Evolutionary conservation across 345 rosid species (phyloP), one percentile per base, ranked within the genome.

Genomic region (Citrus unshiu): DNA sequence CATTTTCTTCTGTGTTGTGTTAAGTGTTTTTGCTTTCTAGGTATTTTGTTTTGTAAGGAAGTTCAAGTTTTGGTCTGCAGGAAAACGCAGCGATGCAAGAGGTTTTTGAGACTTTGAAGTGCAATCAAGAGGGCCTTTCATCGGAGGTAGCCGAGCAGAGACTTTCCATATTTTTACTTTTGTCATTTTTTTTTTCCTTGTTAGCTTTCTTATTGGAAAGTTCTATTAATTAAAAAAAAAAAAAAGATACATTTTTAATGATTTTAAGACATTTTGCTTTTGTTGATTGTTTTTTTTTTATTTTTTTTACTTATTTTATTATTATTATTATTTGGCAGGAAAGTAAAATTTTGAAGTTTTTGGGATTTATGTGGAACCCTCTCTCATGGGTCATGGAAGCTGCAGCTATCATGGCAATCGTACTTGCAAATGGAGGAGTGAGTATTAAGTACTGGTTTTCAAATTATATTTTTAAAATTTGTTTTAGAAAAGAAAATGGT

Each of bases 361-460:
- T 86, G 83, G 92, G 94, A n/a, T 88, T 88, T 78, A 89, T 90
- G 94, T 91, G 93, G 93, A 90, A 90, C 64, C 93, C 92, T 77
- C 89, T 90, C 40, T 89, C 93, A 69, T 90, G 93, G 93, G 91
- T 89, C 40, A 91, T 87, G 92, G 94, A 91, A 86, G 91, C 89
- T 57, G 94, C 91, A 39, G 89, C 94, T 73, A 85, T 91, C 77
- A 89, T 89, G 94, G 92, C 92, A 22, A 91, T 91, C 72, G 92
- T 91, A 3, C 88, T 91, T 57, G 94, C 94, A 51, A 89, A 91
- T 61, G 94, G 91, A 76, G 94, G 94, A 76, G 91, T 91, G 35
- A 83, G 89, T 75, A 19, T 63, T 70, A 24, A 25, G 34, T 30
- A 18, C 14, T 10, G 16, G 10, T 43, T 43, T 43, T 10, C 4